Base-by-base conservation (phyloP, 2,329 filamentous ascomycete genomes). In the Didymella segeticola region DNA sequence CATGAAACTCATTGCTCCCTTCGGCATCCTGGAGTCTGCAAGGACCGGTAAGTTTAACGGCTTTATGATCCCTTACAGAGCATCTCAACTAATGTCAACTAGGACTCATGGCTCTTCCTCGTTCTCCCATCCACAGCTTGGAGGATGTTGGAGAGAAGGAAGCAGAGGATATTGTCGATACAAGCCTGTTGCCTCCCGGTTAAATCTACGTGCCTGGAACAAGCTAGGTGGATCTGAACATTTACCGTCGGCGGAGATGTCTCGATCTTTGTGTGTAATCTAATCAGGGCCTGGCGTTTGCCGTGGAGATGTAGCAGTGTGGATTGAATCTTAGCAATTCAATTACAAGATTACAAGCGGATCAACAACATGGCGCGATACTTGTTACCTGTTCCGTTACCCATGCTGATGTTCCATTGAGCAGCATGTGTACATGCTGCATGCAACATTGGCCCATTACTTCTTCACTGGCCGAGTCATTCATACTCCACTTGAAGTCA, bases 21-120 rank as follows among this genome's bases (percentile, higher is more conserved):
- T 98, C 74, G 95, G 95, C 71, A 96, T 99, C 66, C 84, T 99
- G 45, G 95, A 99, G 80, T 97, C 93, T 43, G 92, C 93, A 45
- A 87, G 95, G 57, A 98, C 95, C 53, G 95, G 80, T 82, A 56
- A 75, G 78, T 69, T n/a, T 48, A 69, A 12, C 42, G 39, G 19
- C n/a, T n/a, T n/a, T 41, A 12, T 34, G 8, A 5, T 34, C 19
- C 5, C 11, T 20, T 1, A n/a, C 53, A 36, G 33, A 22, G 20
- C n/a, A 17, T 23, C 11, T 23, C 31, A 34, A 50, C 71, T 60
- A 66, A 57, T 19, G 20, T 20, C 17, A 43, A 25, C n/a, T 48
- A 81, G 79, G 95, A 75, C 83, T 99, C 54, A 99, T 98, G 93
- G 95, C 95, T 41, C 83, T 99, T 62, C 95, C 95, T 53, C 89